Percentiles rank a stretch among this genome's conserved stretches.
Conservation (phyloP, 78 protist species). For the Dictyostelium citrinum region DNA sequence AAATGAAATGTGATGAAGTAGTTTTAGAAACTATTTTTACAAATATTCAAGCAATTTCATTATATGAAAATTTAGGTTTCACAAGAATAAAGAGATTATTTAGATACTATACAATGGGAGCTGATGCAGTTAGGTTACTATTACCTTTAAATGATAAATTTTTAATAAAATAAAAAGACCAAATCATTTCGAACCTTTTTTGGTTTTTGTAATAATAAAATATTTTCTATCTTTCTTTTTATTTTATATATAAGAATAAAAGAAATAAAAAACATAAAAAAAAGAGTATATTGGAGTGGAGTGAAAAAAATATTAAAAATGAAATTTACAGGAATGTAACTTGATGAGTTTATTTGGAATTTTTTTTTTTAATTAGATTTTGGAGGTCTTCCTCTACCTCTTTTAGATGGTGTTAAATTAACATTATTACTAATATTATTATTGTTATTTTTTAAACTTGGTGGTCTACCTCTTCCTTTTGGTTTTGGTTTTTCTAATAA, state of each 20-base stretch:
- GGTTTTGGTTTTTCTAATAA: background rate
- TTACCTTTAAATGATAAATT: constrained; percentile 61
- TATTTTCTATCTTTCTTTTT: background rate
- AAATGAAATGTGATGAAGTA: constrained; percentile 77
- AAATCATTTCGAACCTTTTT: too few species aligned
- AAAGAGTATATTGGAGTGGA: too few species aligned
- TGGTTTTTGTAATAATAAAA: background rate
- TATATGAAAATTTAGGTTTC: constrained; percentile 92
- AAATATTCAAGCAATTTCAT: constrained; percentile 86
- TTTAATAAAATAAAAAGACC: background rate
- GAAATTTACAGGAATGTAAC: background rate
- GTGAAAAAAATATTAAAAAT: background rate
- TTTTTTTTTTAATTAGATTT: background rate
- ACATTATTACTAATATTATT: background rate
- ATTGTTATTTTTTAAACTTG: background rate
- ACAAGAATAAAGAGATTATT: constrained; percentile 86
- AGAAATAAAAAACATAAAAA: background rate
- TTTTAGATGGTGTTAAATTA: background rate
- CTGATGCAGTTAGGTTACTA: constrained; percentile 68
- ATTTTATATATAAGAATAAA: too few species aligned
- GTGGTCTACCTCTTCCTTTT: background rate
- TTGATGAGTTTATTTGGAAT: background rate
- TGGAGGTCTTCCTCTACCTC: constrained; percentile 5
- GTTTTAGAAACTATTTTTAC: constrained; percentile 90
- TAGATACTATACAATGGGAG: constrained; percentile 85